A percentile compares a stretch with the other conserved stretches of the same genome.
Conservation (phyloP, 1,284 basidiomycete genomes). For the Pyrrhoderma noxium region DNA sequence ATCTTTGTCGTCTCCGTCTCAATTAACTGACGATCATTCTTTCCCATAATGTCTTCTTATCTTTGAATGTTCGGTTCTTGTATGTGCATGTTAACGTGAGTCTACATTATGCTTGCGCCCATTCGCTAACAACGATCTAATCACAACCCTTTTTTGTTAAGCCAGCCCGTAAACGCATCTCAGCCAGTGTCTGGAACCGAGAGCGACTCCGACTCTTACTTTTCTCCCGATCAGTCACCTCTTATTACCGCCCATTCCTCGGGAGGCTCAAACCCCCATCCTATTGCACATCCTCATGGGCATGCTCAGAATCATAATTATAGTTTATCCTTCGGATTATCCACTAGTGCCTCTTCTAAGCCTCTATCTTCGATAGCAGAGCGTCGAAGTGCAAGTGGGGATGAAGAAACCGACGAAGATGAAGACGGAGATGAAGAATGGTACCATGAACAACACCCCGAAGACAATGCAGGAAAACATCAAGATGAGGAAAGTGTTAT, state of each 20-base stretch:
- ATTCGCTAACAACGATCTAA: not conserved
- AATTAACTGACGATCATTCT: not conserved
- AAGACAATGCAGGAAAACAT: conserved; percentile 26
- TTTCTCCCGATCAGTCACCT: conserved; percentile 43
- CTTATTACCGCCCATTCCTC: conserved; percentile 18
- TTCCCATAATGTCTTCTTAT: not conserved
- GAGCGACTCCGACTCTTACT: conserved; percentile 77
- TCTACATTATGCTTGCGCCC: not conserved
- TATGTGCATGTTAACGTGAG: conserved; percentile 1
- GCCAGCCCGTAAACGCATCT: not conserved
- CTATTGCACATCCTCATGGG: conserved; percentile 8
- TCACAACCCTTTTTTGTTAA: not conserved
- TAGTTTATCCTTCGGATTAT: conserved; percentile 23
- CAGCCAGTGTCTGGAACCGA: conserved; percentile 61
- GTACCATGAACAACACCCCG: conserved; percentile 36
- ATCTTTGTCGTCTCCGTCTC: not conserved
- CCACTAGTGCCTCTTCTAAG: conserved; percentile 26
- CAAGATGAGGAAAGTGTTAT: conserved; percentile 68
- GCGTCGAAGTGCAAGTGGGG: conserved; percentile 56
- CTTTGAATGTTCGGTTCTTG: not conserved
- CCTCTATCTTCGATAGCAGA: conserved; percentile 72
- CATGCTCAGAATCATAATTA: conserved; percentile 25
- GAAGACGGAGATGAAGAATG: conserved; percentile 60
- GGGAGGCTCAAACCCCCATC: conserved; percentile 17
- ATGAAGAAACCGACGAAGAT: conserved; percentile 71